A percentile compares a stretch with the other conserved stretches of the same genome.
phyloP scores from a whole-genome alignment of 441 rosid genomes.

The Gossypium davidsonii region DNA sequence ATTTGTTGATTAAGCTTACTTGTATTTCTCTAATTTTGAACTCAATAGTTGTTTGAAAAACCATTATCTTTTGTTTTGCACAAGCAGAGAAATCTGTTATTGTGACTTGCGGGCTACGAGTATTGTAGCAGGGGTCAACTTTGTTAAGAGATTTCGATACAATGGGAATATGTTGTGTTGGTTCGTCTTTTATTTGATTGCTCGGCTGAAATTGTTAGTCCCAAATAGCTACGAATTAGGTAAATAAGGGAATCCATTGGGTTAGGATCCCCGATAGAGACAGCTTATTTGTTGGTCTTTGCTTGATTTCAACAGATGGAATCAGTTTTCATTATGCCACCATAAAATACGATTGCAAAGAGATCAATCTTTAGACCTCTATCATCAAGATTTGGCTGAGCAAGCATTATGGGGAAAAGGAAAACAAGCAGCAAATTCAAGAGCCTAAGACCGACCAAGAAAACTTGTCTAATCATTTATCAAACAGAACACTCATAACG shows the following conservation, averaged over 20 bases:
- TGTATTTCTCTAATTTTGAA: neutral
- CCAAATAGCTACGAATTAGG: too few species aligned
- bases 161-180: too few species aligned
- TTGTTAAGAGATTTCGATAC: neutral
- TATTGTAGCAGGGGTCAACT: neutral
- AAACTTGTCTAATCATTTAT: constrained; percentile 19
- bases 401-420: too few species aligned
- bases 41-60: neutral
- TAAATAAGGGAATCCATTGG: neutral
- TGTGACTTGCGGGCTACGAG: neutral
- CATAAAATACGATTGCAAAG: too few species aligned
- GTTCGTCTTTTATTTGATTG: too few species aligned
- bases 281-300: neutral
- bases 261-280: neutral
- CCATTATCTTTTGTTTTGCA: neutral
- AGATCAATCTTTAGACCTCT: too few species aligned
- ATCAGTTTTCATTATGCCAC: neutral
- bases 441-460: too few species aligned
- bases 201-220: neutral
- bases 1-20: neutral
- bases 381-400: too few species aligned
- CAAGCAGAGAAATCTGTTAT: neutral
- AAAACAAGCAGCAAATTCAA: too few species aligned
- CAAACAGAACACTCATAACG: constrained; percentile 39
- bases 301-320: neutral